phyloP scores from a whole-genome alignment of 164 flowering plant species.

The Sedum album region DNA sequence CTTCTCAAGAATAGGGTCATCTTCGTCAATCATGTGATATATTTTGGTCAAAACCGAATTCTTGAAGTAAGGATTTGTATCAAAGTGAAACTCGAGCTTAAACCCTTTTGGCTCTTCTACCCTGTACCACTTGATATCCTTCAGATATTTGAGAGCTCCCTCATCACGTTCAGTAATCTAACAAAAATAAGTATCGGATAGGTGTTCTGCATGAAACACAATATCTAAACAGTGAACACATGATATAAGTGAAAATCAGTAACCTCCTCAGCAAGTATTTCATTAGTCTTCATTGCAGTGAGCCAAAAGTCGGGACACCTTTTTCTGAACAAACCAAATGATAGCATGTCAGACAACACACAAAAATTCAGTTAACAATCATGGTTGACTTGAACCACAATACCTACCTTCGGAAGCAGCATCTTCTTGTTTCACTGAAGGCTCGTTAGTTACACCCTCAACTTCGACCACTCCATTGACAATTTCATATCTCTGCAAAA shows the following conservation, averaged over 20 bases:
- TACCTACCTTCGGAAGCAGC: conserved; percentile 34
- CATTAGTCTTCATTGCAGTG: conserved; percentile 79
- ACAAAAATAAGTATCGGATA: conserved; percentile 8
- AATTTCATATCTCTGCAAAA: conserved; percentile 62
- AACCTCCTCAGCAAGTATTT: conserved; percentile 71
- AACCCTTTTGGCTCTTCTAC: conserved; percentile 83
- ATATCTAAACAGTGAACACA: background rate
- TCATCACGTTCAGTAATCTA: conserved; percentile 92
- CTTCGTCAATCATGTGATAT: conserved; percentile 93
- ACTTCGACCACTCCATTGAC: conserved; percentile 74
- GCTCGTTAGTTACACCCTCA: conserved; percentile 45
- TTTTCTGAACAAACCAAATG: conserved; percentile 38
- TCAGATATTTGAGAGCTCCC: conserved; percentile 83
- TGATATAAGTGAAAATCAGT: background rate
- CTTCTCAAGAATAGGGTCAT: conserved; percentile 85
- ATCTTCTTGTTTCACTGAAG: conserved; percentile 30
- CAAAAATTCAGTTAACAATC: background rate
- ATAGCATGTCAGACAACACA: background rate
- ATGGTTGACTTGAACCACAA: background rate
- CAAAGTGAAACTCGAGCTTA: conserved; percentile 85
- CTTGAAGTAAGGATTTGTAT: conserved; percentile 74
- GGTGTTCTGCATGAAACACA: background rate
- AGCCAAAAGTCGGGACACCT: conserved; percentile 95
- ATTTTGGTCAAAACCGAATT: conserved; percentile 75
- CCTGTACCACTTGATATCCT: conserved; percentile 78